Evolutionary conservation across 768 basidiomycete genomes (phyloP).

Genomic region (Tremella fuciformis): DNA sequence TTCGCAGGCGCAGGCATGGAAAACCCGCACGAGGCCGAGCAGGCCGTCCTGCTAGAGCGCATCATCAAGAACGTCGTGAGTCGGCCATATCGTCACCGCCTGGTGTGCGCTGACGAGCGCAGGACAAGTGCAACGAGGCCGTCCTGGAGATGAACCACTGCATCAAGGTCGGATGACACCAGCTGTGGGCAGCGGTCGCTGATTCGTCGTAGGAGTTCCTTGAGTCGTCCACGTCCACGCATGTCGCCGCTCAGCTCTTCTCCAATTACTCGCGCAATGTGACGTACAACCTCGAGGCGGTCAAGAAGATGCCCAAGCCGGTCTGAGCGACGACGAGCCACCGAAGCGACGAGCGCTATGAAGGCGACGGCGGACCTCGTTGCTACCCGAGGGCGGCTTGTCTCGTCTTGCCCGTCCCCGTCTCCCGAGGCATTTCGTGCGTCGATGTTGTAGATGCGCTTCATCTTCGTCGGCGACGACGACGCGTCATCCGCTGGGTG

Average conservation of each 20-base stretch:
- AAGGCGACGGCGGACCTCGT: too few relatives aligned
- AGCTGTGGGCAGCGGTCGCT: neutral
- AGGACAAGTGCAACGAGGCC: slow-evolving; percentile 92
- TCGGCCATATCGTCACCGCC: neutral
- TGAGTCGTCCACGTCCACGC: slow-evolving; percentile 70
- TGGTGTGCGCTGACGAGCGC: slow-evolving; percentile 12
- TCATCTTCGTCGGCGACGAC: too few relatives aligned
- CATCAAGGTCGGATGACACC: slow-evolving; percentile 62
- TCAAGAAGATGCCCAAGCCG: slow-evolving; percentile 45
- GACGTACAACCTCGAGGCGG: slow-evolving; percentile 79
- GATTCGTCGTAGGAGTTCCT: slow-evolving; percentile 64
- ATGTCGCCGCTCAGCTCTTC: slow-evolving; percentile 76
- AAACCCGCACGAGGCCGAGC: slow-evolving; percentile 89
- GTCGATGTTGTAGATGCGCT: too few relatives aligned
- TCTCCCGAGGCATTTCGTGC: too few relatives aligned
- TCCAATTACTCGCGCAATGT: slow-evolving; percentile 90
- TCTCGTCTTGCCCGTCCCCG: too few relatives aligned
- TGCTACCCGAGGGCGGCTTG: too few relatives aligned
- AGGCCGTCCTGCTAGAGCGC: slow-evolving; percentile 82
- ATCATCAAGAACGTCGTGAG: slow-evolving; percentile 85
- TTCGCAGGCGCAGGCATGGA: slow-evolving; percentile 72
- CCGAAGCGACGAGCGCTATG: too few relatives aligned
- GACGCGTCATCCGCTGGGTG: too few relatives aligned
- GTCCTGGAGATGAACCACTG: slow-evolving; percentile 84
- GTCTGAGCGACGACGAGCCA: neutral